phyloP scores from a whole-genome alignment of 164 flowering plant species.

The Litsea cubeba region DNA sequence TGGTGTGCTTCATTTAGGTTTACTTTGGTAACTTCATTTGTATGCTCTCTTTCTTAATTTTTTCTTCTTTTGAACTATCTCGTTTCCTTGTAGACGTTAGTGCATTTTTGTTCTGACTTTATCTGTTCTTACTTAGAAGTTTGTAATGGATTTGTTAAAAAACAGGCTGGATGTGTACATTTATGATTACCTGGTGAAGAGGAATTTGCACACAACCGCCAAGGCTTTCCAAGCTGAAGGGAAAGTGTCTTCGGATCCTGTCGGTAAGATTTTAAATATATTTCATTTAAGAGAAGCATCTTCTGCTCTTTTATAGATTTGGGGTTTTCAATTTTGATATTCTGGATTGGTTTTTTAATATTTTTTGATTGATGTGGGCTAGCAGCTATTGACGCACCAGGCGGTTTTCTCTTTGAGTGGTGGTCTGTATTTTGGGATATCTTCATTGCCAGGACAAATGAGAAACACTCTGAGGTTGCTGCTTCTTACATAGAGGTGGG shows the following conservation, averaged over 20 bases:
- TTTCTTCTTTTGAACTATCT: not conserved
- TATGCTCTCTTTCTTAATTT: not conserved
- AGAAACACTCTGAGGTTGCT: conserved; percentile 66
- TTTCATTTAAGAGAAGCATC: not conserved
- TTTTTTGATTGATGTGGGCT: not conserved
- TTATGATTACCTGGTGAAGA: conserved; percentile 68
- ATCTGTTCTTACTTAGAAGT: not conserved
- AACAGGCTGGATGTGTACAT: conserved; percentile 80
- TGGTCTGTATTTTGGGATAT: conserved; percentile 95
- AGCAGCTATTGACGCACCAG: conserved; percentile 84
- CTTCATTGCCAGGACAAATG: conserved; percentile 70
- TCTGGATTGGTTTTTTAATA: not conserved
- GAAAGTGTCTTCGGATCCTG: conserved; percentile 63
- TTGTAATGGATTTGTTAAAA: conserved; percentile 5
- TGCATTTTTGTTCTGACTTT: not conserved
- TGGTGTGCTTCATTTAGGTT: no score
- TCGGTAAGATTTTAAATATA: conserved; percentile 39
- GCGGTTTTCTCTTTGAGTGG: conserved; percentile 86
- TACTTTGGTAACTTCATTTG: no score
- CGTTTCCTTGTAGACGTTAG: not conserved
- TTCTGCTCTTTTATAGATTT: not conserved
- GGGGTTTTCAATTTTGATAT: not conserved
- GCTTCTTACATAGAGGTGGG: conserved; percentile 67
- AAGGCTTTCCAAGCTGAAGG: conserved; percentile 73
- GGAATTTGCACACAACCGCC: conserved; percentile 60